Conservation (phyloP, 495 filamentous ascomycete genomes). For the Xylona heveae region DNA sequence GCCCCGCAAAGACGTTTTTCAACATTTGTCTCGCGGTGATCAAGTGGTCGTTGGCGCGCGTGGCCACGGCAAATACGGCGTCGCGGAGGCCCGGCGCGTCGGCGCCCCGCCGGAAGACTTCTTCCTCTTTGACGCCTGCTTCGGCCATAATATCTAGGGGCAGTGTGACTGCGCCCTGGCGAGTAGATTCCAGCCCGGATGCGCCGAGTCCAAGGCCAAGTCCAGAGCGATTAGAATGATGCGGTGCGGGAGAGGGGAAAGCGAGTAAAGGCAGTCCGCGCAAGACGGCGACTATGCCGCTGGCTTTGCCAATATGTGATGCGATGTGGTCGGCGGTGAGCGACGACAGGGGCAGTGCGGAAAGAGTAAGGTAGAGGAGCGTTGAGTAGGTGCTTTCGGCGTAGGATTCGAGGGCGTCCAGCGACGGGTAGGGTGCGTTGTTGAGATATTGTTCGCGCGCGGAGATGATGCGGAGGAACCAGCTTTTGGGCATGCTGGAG, state of each 20-base stretch:
- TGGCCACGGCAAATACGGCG: conserved; percentile 81
- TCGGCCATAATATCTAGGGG: conserved; percentile 84
- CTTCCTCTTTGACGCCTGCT: conserved; percentile 59
- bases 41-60: conserved; percentile 80
- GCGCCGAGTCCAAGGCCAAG: conserved; percentile 9
- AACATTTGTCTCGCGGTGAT: conserved; percentile 90
- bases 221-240: conserved; percentile 23
- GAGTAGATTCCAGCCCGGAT: conserved; percentile 16
- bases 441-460: conserved; percentile 66
- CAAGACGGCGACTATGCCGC: conserved; percentile 65
- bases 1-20: conserved; percentile 46
- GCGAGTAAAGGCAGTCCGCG: conserved; percentile 70
- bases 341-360: conserved; percentile 49
- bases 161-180: conserved; percentile 48
- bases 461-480: conserved; percentile 57
- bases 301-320: conserved; percentile 84
- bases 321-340: conserved; percentile 83
- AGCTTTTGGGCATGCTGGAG: conserved; percentile 58
- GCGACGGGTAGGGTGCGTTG: conserved; percentile 54
- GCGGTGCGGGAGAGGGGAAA: conserved; percentile 42
- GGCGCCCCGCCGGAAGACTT: conserved; percentile 61
- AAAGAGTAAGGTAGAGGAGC: conserved; percentile 75
- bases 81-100: conserved; percentile 61
- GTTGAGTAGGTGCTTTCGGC: conserved; percentile 88
- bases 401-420: conserved; percentile 63